Conservation (phyloP, 257 asterid genomes). For the Cynanchum wilfordii region DNA sequence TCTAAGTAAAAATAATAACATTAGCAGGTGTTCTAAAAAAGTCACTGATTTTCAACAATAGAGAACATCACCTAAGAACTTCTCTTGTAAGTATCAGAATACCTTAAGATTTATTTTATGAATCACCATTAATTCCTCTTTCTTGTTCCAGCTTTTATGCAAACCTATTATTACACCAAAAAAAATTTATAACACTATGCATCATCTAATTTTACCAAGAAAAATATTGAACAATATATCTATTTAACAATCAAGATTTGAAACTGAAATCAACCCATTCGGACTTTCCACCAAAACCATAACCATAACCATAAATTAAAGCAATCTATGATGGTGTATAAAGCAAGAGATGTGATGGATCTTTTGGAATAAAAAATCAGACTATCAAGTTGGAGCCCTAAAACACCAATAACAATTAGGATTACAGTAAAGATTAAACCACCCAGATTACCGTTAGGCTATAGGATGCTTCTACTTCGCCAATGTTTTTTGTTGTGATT, state of each 20-base stretch:
- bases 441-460: slow-evolving; percentile 67
- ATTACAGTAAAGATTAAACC: not conserved
- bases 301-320: not conserved
- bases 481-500: slow-evolving; percentile 76
- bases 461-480: slow-evolving; percentile 96
- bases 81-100: not conserved
- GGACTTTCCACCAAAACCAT: not conserved
- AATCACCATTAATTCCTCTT: not conserved
- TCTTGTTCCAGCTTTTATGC: not conserved
- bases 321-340: not conserved
- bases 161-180: not conserved
- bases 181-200: not conserved
- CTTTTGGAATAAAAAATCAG: not conserved
- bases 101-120: not conserved
- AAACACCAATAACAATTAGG: too few relatives aligned
- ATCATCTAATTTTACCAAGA: not conserved
- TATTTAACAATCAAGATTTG: not conserved
- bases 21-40: too few relatives aligned
- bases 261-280: not conserved
- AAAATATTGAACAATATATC: not conserved
- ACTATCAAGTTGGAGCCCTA: not conserved
- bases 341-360: not conserved
- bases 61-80: not conserved
- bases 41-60: not conserved
- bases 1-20: too few relatives aligned